phyloP scores from a whole-genome alignment of 352 stramenopile species.

The Phytophthora lateralis region DNA sequence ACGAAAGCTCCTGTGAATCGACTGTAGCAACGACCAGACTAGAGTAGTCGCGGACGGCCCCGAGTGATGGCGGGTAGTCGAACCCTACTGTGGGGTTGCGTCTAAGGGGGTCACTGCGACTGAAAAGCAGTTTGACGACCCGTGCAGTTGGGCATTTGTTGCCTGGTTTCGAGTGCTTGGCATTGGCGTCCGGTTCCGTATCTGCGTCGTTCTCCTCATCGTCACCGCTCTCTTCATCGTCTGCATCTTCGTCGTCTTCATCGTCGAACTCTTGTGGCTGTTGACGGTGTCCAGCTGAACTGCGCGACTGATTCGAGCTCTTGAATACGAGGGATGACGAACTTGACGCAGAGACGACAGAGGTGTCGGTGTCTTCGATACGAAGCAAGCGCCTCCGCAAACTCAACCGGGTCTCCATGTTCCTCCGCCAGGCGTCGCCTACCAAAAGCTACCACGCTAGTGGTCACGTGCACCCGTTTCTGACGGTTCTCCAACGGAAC shows the following conservation, averaged over 20 bases:
- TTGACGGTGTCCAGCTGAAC: neutral
- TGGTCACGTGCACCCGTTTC: constrained; percentile 21
- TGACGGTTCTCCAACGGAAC: constrained; percentile 3
- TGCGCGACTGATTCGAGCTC: constrained; percentile 9
- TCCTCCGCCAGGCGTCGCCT: neutral
- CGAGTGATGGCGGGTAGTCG: constrained; percentile 83
- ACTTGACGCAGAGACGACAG: neutral
- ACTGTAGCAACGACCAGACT: constrained; percentile 43
- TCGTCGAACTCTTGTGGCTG: constrained; percentile 32
- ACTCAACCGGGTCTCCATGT: constrained; percentile 39
- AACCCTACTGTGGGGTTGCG: constrained; percentile 86
- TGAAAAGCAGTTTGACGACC: constrained; percentile 63
- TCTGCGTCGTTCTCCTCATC: constrained; percentile 29
- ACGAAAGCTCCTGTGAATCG: constrained; percentile 37
- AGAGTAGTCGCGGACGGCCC: constrained; percentile 48
- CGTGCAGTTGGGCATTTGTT: constrained; percentile 44
- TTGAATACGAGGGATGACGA: constrained; percentile 1
- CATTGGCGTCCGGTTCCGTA: constrained; percentile 1
- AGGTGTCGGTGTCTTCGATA: constrained; percentile 31
- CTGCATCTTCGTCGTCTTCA: constrained; percentile 50
- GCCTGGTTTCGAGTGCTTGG: constrained; percentile 17
- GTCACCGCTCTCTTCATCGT: constrained; percentile 47
- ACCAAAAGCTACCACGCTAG: neutral
- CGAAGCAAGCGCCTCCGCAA: constrained; percentile 32
- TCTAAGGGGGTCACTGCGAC: constrained; percentile 43